These are phyloP conservation scores for Veloboletus limbatus DNA, from an alignment of 1,284 basidiomycete genomes.

Conservation along the genomic window DNA sequence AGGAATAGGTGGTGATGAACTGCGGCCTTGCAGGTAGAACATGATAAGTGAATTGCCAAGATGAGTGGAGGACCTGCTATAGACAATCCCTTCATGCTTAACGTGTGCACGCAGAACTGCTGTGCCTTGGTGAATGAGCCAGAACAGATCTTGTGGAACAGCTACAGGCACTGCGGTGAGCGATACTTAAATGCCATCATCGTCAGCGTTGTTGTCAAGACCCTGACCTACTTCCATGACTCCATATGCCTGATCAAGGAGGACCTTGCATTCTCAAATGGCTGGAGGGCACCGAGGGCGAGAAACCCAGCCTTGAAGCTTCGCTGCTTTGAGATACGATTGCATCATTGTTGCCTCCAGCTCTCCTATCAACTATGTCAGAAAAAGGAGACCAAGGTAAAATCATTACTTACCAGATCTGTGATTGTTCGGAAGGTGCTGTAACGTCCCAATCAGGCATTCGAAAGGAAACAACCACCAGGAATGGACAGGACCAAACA, in stretches of 20 bases:
- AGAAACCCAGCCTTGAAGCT: constrained; percentile 5
- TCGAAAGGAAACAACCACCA: constrained; percentile 37
- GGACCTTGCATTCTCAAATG: constrained; percentile 12
- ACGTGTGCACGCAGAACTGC: no score
- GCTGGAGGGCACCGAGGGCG: neutral
- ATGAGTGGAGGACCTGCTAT: no score
- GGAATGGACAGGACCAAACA: constrained; percentile 38
- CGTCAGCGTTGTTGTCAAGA: no score
- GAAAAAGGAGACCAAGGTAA: neutral
- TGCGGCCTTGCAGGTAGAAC: no score
- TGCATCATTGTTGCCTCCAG: constrained; percentile 16
- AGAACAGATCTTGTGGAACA: no score
- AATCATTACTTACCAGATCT: constrained; percentile 33
- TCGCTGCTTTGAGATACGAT: constrained; percentile 6
- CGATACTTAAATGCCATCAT: no score
- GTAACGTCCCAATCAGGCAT: constrained; percentile 35
- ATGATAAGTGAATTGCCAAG: no score
- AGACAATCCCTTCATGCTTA: no score
- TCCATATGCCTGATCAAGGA: constrained; percentile 3
- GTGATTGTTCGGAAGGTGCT: constrained; percentile 33
- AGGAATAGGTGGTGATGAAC: no score
- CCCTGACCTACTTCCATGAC: no score
- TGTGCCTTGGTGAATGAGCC: no score
- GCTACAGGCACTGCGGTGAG: no score
- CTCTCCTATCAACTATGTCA: constrained; percentile 19